Base-by-base conservation (phyloP, 75 land plant genomes). In the Picea sitchensis region DNA sequence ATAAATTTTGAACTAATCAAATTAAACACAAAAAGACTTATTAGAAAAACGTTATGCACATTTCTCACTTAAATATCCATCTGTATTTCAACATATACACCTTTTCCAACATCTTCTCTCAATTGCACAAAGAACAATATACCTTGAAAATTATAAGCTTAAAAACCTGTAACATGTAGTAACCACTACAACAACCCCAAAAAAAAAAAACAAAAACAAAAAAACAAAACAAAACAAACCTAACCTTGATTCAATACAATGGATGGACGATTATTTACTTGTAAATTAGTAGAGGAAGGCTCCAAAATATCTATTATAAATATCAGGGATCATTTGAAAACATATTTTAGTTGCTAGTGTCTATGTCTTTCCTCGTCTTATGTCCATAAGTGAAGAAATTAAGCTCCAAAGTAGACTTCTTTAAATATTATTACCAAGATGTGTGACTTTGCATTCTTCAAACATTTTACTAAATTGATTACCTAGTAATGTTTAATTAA, bases 251-350 rank as follows among this genome's bases (percentile, higher is more conserved):
- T n/a, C 3, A 61, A 61, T 18, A 2, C 0, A 0, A 61, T n/a
- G n/a, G 30, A 71, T 26, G 32, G 6, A 71, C 0, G 32, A 71
- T 2, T n/a, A 4, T 14, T 78, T 56, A 83, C 85, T 32, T 75
- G 85, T 61, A 88, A 78, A 56, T 88, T 88, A 8, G 80, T 82
- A 26, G 87, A 85, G 36, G 87, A 82, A 17, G 89, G 89, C 59
- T 88, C 89, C 13, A 88, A 79, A 14, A 88, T 79, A 81, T 88
- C 87, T 12, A 82, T 85, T 15, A 88, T 82, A 17, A 85, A 87
- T 59, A 82, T 75, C 75, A 88, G 84, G 31, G 89, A 88, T 32
- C 89, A 88, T 73, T 75, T 85, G 76, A 87, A 88, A 17, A 61
- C 85, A 30, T 79, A 85, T 8, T 76, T 85, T 34, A 88, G 78